phyloP scores from a whole-genome alignment of 495 filamentous ascomycete species.

The Podospora tetraspora region DNA sequence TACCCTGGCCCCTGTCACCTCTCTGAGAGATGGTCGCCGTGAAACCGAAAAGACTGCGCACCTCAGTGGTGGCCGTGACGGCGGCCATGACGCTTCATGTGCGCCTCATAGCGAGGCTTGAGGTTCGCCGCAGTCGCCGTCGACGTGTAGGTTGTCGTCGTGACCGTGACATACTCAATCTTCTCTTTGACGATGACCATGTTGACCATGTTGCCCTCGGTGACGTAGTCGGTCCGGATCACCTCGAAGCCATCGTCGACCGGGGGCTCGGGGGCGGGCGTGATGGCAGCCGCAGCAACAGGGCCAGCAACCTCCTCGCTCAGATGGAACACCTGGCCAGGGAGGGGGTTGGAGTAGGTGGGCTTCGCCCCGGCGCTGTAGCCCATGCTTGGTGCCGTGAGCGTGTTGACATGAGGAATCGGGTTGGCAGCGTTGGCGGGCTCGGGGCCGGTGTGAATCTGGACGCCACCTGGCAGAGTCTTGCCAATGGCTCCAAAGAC shows the following conservation, averaged over 20 bases:
- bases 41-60: neutral
- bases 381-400: conserved; percentile 20
- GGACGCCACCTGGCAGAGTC: conserved; percentile 37
- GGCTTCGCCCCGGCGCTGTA: conserved; percentile 18
- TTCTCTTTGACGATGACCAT: conserved; percentile 44
- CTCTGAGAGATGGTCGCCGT: neutral
- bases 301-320: conserved; percentile 2
- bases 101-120: conserved; percentile 24
- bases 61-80: conserved; percentile 11
- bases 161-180: conserved; percentile 37
- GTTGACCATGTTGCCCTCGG: conserved; percentile 35
- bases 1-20: conserved; percentile 1
- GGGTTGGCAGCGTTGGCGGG: conserved; percentile 27
- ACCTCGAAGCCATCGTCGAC: conserved; percentile 30
- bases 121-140: conserved; percentile 17
- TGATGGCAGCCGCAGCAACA: conserved; percentile 19
- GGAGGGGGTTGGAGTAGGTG: conserved; percentile 15
- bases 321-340: conserved; percentile 29
- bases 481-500: conserved; percentile 25
- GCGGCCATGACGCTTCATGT: conserved; percentile 21
- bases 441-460: conserved; percentile 33
- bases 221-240: conserved; percentile 41
- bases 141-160: conserved; percentile 33
- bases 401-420: conserved; percentile 10
- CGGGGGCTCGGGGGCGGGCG: conserved; percentile 22